Evolutionary conservation across 106 monocot species (phyloP).

Genomic region (Dendrobium nobile): DNA sequence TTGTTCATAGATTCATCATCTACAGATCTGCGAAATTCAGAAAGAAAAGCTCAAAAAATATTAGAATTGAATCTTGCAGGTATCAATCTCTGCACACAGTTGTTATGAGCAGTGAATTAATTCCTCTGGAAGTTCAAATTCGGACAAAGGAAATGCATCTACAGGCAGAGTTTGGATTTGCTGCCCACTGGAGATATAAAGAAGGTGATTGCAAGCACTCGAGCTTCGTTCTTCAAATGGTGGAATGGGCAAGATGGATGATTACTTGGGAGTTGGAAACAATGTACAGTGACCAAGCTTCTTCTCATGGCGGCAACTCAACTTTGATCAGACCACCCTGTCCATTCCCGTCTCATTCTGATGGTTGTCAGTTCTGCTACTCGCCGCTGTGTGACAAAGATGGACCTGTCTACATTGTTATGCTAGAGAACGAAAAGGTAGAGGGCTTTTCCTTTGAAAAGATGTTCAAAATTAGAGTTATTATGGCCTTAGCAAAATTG

Average conservation of each 20-base stretch:
- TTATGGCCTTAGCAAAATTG: background rate
- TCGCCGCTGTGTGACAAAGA: conserved; percentile 34
- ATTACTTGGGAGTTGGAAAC: conserved; percentile 80
- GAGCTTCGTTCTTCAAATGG: conserved; percentile 80
- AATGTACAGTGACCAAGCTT: conserved; percentile 27
- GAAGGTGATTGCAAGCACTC: conserved; percentile 68
- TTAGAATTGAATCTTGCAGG: conserved; percentile 20
- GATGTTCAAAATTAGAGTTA: too few species aligned
- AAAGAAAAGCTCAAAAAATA: too few species aligned
- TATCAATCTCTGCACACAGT: conserved; percentile 92
- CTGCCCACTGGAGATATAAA: conserved; percentile 97
- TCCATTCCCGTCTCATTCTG: conserved; percentile 68
- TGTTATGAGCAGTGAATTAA: conserved; percentile 46
- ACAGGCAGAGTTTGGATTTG: conserved; percentile 92
- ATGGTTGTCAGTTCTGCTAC: conserved; percentile 70
- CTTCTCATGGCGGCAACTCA: conserved; percentile 8
- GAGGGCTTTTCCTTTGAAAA: background rate
- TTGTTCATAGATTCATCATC: too few species aligned
- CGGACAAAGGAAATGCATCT: conserved; percentile 93
- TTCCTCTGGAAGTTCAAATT: conserved; percentile 88
- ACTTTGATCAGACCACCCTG: conserved; percentile 44
- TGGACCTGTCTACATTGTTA: conserved; percentile 72
- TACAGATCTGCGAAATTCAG: too few species aligned
- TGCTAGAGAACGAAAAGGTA: conserved; percentile 96
- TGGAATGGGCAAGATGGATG: conserved; percentile 94